Percentiles rank a stretch among this genome's conserved stretches.
phyloP scores from a whole-genome alignment of 345 rosid genomes.

The Ceriops zippeliana region DNA sequence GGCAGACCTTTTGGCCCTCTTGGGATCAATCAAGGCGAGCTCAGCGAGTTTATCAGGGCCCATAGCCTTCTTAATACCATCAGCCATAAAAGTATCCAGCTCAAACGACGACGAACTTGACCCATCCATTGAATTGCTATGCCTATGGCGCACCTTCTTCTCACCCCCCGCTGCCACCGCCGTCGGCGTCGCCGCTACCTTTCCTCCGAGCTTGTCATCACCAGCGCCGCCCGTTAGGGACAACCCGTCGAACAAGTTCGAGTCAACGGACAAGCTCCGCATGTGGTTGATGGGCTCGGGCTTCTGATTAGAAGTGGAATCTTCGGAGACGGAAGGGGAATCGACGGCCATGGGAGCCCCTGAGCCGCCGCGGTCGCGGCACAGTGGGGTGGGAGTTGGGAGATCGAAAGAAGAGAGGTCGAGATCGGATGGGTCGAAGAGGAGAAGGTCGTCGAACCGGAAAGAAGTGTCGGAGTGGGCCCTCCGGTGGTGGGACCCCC shows the following conservation, averaged over 20 bases:
- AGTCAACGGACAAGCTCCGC: conserved; percentile 89
- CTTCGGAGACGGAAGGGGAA: conserved; percentile 51
- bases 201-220: conserved; percentile 6
- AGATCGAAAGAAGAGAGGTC: conserved; percentile 78
- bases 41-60: conserved; percentile 81
- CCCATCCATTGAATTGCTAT: conserved; percentile 86
- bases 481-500: conserved; percentile 70
- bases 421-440: conserved; percentile 77
- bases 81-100: conserved; percentile 48
- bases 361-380: neutral
- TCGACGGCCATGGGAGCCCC: conserved; percentile 44
- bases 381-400: conserved; percentile 34
- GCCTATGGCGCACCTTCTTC: conserved; percentile 53
- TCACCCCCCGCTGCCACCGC: conserved; percentile 31
- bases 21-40: conserved; percentile 88
- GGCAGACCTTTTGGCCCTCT: conserved; percentile 81
- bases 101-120: conserved; percentile 51
- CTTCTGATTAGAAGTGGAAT: conserved; percentile 35
- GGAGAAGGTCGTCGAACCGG: conserved; percentile 84
- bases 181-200: conserved; percentile 33
- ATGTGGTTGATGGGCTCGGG: conserved; percentile 51
- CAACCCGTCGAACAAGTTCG: conserved; percentile 73
- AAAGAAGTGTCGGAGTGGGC: conserved; percentile 88
- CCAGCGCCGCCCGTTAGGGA: too few relatives aligned
- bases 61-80: conserved; percentile 73